Evolutionary conservation across 306 rosid genomes (phyloP).

Genomic region (Neltuma alba): DNA sequence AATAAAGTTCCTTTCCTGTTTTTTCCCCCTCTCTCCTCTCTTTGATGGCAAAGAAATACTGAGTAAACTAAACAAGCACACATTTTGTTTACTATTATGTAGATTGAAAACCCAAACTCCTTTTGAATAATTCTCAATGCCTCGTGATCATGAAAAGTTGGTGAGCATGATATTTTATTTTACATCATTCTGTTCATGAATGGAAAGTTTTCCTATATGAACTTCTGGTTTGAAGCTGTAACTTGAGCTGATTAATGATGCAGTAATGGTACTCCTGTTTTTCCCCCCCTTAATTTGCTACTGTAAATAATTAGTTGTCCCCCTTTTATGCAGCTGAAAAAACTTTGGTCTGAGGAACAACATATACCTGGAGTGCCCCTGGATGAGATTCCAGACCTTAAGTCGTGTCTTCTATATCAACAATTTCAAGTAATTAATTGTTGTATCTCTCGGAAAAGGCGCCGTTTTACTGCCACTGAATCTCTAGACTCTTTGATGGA

Average conservation of each 20-base stretch:
- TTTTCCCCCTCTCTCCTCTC: not conserved
- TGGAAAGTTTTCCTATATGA: not conserved
- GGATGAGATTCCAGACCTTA: constrained; percentile 90
- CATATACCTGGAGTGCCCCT: constrained; percentile 72
- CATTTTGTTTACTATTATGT: constrained; percentile 5
- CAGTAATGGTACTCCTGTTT: constrained; percentile 16
- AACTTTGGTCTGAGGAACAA: constrained; percentile 75
- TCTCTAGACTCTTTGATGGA: constrained; percentile 70
- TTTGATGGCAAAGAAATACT: constrained; percentile 13
- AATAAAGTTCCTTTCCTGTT: constrained; percentile 4
- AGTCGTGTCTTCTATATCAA: constrained; percentile 85
- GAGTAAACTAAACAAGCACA: not conserved
- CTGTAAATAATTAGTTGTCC: not conserved
- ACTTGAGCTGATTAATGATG: constrained; percentile 22
- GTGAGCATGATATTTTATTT: not conserved
- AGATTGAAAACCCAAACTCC: not conserved
- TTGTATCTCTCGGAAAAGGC: constrained; percentile 86
- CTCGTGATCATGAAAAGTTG: constrained; percentile 21
- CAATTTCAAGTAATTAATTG: constrained; percentile 91
- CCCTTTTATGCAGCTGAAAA: constrained; percentile 22
- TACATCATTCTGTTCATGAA: constrained; percentile 15
- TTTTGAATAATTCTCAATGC: constrained; percentile 9
- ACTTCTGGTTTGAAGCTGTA: constrained; percentile 28
- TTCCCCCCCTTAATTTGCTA: constrained; percentile 26
- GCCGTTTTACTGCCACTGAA: constrained; percentile 67